These are phyloP conservation scores for Nymphaea colorata DNA, from an alignment of 164 flowering plant species.

Conservation along the genomic window DNA sequence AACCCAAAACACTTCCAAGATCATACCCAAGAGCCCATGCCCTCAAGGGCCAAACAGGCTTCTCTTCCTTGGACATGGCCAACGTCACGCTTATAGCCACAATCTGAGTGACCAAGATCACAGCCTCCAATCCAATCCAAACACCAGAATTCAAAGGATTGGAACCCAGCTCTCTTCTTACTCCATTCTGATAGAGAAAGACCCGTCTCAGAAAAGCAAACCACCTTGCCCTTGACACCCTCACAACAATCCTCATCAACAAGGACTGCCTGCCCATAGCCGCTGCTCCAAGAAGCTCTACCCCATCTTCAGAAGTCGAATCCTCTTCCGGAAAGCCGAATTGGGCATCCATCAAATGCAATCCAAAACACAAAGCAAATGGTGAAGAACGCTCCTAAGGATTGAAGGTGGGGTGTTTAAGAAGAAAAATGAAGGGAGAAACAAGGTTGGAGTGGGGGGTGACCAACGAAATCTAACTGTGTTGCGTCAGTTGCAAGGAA, in stretches of 20 bases:
- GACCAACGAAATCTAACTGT: conserved; percentile 63
- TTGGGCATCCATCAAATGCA: conserved; percentile 31
- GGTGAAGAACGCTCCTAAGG: background rate
- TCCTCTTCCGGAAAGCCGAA: conserved; percentile 27
- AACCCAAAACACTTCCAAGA: conserved; percentile 51
- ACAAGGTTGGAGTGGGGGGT: conserved; percentile 37
- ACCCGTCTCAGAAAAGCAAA: conserved; percentile 77
- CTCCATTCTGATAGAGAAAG: conserved; percentile 81
- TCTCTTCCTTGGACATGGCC: conserved; percentile 46
- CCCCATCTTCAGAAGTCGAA: conserved; percentile 18
- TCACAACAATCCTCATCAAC: conserved; percentile 55
- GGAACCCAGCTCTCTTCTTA: conserved; percentile 72
- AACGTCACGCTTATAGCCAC: conserved; percentile 31
- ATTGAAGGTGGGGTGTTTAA: background rate
- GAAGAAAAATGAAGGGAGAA: background rate
- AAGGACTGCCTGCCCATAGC: conserved; percentile 14
- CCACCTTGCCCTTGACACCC: conserved; percentile 84
- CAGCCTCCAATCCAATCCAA: conserved; percentile 70
- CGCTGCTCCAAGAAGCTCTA: conserved; percentile 8
- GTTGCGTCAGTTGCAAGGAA: conserved; percentile 62
- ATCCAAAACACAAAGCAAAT: background rate
- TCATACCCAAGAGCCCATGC: conserved; percentile 78
- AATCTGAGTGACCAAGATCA: conserved; percentile 52
- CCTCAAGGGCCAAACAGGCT: conserved; percentile 86
- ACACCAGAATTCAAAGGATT: conserved; percentile 72